Conservation (phyloP, 1,284 basidiomycete species). For the Cryptococcus sp. region DNA sequence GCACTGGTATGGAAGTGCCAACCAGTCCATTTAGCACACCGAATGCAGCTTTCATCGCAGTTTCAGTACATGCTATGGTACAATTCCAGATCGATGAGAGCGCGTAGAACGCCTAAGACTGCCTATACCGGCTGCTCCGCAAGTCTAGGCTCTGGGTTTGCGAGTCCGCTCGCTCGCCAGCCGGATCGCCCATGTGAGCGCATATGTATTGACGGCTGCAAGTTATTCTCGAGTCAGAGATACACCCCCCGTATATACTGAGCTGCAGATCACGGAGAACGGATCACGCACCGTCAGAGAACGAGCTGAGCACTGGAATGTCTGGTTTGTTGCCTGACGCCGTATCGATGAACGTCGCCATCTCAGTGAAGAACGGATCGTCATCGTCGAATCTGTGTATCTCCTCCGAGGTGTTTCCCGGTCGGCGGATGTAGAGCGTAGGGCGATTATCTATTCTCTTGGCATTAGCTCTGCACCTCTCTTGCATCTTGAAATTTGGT, state of each 20-base stretch:
- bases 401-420: conserved; percentile 76
- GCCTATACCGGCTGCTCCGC: neutral
- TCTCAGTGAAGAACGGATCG: conserved; percentile 89
- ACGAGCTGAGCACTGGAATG: conserved; percentile 34
- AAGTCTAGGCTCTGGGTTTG: neutral
- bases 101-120: too few species aligned
- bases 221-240: neutral
- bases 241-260: too few species aligned
- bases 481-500: too few species aligned
- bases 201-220: conserved; percentile 71
- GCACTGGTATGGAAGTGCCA: too few species aligned
- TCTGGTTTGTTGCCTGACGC: conserved; percentile 20
- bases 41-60: too few species aligned
- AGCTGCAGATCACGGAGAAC: neutral
- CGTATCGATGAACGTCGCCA: conserved; percentile 78
- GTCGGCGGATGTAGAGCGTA: conserved; percentile 73
- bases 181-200: conserved; percentile 47
- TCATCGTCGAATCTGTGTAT: conserved; percentile 64
- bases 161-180: conserved; percentile 21
- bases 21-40: too few species aligned
- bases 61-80: too few species aligned
- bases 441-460: conserved; percentile 58
- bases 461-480: neutral
- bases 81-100: too few species aligned
- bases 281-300: conserved; percentile 59